Percentiles rank a stretch among this genome's conserved stretches.
Conservation (phyloP, 2,329 filamentous ascomycete genomes). For the Ceratocystis diversiconidia region DNA sequence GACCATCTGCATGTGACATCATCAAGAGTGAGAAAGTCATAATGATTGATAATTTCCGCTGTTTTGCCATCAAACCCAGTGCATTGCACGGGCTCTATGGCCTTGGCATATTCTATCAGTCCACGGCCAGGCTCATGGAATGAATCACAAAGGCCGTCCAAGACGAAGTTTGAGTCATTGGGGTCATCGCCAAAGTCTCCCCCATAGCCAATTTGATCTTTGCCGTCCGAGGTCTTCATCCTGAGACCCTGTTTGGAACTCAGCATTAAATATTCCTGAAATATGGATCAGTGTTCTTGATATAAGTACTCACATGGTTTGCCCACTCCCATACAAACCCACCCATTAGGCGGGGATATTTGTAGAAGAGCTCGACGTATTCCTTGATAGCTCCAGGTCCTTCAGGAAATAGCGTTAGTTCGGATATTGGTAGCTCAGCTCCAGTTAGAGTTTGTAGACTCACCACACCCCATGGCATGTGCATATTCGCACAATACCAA, state of each 20-base stretch:
- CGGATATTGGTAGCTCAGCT: not conserved
- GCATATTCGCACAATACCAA: constrained; percentile 42
- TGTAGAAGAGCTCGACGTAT: constrained; percentile 51
- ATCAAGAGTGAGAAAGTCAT: constrained; percentile 39
- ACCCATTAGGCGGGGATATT: constrained; percentile 38
- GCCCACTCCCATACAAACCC: constrained; percentile 54
- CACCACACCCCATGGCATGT: constrained; percentile 46
- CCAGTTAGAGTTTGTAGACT: not conserved
- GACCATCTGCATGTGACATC: constrained; percentile 31
- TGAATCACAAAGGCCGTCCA: constrained; percentile 39
- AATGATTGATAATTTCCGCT: constrained; percentile 37
- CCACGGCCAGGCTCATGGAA: constrained; percentile 39
- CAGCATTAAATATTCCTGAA: not conserved
- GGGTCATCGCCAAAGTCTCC: constrained; percentile 48
- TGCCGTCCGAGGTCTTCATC: constrained; percentile 29
- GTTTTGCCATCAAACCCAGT: constrained; percentile 30
- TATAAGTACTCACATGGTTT: constrained; percentile 34
- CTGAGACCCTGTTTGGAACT: constrained; percentile 28
- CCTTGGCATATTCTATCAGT: constrained; percentile 41
- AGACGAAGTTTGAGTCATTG: constrained; percentile 45
- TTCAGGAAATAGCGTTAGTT: not conserved
- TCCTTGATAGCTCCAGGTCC: constrained; percentile 48
- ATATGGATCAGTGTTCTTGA: not conserved
- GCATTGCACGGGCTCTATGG: constrained; percentile 44
- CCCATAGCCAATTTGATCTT: constrained; percentile 41